Evolutionary conservation across 208 protist species (phyloP), one percentile per base, ranked within the genome.

Genomic region (Wallacemonas sp.): DNA sequence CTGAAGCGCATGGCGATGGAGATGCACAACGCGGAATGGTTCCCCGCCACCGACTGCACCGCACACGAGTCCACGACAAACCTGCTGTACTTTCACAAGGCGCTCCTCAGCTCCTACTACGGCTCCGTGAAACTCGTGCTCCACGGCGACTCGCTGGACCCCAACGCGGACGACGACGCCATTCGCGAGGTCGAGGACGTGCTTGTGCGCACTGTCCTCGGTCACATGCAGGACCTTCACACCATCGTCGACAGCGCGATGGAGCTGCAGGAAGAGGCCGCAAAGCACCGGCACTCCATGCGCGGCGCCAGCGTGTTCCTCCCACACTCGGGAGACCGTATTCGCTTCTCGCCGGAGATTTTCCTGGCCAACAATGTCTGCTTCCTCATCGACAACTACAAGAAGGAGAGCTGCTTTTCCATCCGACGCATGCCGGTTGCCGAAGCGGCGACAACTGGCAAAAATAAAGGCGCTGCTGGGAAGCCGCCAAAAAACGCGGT

Each of bases 341-440:
- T 73, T 5, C 71, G 61, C 1, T 49, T 86, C 22, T 91, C 76
- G 0, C 39, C 68, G 3, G 71, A 87, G 25, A 79, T 93, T 23
- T 95, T 95, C 64, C 68, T 95, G 70, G 61, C 93, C 42, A 95
- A 93, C 71, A 95, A 91, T 70, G 57, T 91, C 3, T 46, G 77
- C 29, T 91, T 95, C 42, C 63, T 95, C 31, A 63, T 75, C 25
- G 82, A 92, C 25, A 89, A 77, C 63, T 95, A 93, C 71, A 61
- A 65, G 2, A 81, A 85, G 11, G 90, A 92, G 57, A 14, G 63
- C 22, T 91, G 84, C 64, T 95, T 95, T 65, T 54, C 67, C 33
- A 57, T 54, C n/a, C 75, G 86, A 12, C 46, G 72, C 10, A 48
- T 84, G 32, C 38, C 36, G 8, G n/a, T 38, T 16, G 68, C 65